phyloP scores from a whole-genome alignment of 2,329 filamentous ascomycete genomes.

The Colletotrichum australisinense region DNA sequence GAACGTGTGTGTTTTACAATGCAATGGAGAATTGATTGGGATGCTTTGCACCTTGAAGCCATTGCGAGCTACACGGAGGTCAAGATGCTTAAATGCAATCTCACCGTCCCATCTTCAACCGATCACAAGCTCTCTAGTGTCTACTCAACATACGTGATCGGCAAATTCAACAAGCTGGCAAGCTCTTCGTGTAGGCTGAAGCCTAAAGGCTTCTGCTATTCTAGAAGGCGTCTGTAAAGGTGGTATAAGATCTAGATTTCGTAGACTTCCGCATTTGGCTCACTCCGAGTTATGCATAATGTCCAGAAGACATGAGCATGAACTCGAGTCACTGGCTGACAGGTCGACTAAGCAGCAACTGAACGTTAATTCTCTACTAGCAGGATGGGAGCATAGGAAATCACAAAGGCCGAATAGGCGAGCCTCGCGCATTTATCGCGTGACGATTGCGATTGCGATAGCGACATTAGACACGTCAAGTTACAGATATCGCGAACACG shows the following conservation, averaged over 20 bases:
- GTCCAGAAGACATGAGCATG: not conserved
- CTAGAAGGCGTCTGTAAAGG: not conserved
- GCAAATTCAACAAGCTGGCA: not conserved
- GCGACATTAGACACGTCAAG: not conserved
- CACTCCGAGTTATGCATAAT: not conserved
- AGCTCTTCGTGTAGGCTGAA: not conserved
- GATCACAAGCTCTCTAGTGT: not conserved
- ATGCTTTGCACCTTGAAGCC: not conserved
- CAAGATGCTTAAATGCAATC: not conserved
- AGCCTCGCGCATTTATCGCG: not conserved
- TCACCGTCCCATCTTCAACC: not conserved
- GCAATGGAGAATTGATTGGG: not conserved
- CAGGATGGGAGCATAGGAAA: not conserved
- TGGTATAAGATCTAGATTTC: not conserved
- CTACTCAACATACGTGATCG: not conserved
- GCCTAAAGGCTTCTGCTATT: not conserved
- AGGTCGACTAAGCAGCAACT: too few relatives aligned
- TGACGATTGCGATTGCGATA: slow-evolving; percentile 5
- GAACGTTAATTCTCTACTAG: not conserved
- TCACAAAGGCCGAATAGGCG: not conserved
- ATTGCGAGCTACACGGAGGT: not conserved
- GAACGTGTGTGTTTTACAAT: not conserved
- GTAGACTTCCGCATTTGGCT: not conserved
- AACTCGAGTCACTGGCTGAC: not conserved
- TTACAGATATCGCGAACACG: not conserved